Evolutionary conservation across 192 early-diverging fungal species (phyloP), one percentile per base, ranked within the genome.

Genomic region (Coemansia sp.): DNA sequence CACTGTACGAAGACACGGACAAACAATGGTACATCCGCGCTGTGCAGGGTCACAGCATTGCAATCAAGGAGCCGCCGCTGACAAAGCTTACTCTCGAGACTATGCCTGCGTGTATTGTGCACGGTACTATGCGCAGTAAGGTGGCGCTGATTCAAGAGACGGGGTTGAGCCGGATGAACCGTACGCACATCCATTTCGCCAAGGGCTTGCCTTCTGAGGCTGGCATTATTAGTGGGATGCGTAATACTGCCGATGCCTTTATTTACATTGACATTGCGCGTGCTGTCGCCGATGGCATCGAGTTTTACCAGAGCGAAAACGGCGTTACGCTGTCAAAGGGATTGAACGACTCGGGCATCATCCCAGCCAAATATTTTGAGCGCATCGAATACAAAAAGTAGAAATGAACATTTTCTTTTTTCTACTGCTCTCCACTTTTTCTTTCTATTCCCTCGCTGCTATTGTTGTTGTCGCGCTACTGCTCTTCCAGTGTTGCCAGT

Each of bases 101-200:
- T 10, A 49, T 78, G 39, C 80, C 74, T 6, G 37, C 38, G 11
- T 60, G 46, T 37, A 65, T 83, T 6, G 45, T 77, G 19, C 75
- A 83, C 37, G 76, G 74, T 11, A 83, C 80, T 2, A 71, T 51
- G 25, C 62, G 42, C 20, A 43, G 43, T 24, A 83, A 71, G 35
- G 19, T 78, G 1, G 38, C 64, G 10, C 9, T 67, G 39, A 84
- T 87, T 64, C 80, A 77, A 31, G 46, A 75, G 39, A 20, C 73
- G 11, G 94, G 95, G 7, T 82, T 97, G 32, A 87, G 77, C 6
- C 77, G 67, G 35, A 98, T 98, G 95, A 57, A 43, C 31, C 86
- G 96, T 41, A 94, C 92, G 32, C 94, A 98, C 79, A 95, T 98
- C 57, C 96, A 98, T 65, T 92, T 93, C 77, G 92, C 95, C 1